Evolutionary conservation across 257 asterid genomes (phyloP).

Genomic region (Verbena officinalis): DNA sequence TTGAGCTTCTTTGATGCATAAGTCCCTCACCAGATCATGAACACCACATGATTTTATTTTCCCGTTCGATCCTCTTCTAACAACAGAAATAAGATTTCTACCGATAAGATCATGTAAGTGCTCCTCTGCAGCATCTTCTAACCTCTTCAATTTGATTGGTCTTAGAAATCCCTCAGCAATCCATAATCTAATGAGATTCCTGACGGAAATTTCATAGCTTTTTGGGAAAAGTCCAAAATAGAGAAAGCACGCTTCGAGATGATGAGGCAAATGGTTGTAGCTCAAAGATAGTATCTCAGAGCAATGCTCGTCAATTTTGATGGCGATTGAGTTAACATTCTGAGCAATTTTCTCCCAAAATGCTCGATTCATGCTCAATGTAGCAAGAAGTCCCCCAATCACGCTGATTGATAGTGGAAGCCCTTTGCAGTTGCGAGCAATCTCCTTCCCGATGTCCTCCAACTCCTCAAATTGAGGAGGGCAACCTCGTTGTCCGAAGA

Average conservation of each 20-base stretch:
- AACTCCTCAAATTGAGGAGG: not conserved
- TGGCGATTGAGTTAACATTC: not conserved
- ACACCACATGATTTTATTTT: slow-evolving; percentile 6
- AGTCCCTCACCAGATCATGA: slow-evolving; percentile 19
- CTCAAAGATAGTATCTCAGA: not conserved
- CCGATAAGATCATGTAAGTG: not conserved
- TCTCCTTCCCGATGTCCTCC: not conserved
- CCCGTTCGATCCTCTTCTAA: not conserved
- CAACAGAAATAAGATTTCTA: not conserved
- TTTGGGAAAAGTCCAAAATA: not conserved
- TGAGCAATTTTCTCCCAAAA: too few species aligned
- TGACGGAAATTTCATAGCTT: not conserved
- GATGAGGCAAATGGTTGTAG: not conserved
- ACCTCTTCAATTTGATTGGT: not conserved
- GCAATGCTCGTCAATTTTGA: not conserved
- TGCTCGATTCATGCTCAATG: too few species aligned
- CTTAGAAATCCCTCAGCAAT: not conserved
- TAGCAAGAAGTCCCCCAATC: not conserved
- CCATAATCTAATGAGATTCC: not conserved
- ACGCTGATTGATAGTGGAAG: not conserved
- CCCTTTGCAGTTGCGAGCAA: not conserved
- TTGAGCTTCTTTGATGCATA: not conserved
- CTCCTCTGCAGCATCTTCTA: not conserved
- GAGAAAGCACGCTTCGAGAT: not conserved
- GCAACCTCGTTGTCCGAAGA: not conserved